phyloP scores from a whole-genome alignment of 2,329 filamentous ascomycete species.

The Thyridium curvatum region DNA sequence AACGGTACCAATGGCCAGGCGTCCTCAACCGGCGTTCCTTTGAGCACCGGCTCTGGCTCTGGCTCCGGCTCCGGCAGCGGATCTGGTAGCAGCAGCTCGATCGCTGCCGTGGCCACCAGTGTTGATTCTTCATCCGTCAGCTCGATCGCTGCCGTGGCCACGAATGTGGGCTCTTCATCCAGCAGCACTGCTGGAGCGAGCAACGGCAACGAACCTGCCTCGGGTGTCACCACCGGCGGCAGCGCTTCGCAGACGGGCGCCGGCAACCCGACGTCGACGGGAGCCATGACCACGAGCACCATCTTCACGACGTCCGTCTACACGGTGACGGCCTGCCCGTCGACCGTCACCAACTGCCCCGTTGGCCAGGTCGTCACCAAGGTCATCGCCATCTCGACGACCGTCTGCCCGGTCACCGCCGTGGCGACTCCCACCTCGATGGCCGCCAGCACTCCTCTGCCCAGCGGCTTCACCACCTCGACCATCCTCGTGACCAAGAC shows the following conservation, averaged over 20 bases:
- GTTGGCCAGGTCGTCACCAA: slow-evolving; percentile 15
- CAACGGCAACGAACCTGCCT: neutral
- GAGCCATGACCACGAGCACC: slow-evolving; percentile 8
- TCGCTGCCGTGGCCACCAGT: neutral
- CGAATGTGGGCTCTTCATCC: neutral
- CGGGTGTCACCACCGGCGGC: neutral
- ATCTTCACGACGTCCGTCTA: slow-evolving; percentile 15
- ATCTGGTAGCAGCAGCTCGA: neutral
- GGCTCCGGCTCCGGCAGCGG: neutral
- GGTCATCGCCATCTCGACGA: slow-evolving; percentile 27
- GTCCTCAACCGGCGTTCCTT: neutral
- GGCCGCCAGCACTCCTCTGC: slow-evolving; percentile 1
- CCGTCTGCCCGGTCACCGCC: slow-evolving; percentile 31
- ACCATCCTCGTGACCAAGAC: slow-evolving; percentile 14
- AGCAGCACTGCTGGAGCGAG: neutral
- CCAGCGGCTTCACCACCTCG: slow-evolving; percentile 7
- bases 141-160: neutral
- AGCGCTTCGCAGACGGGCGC: neutral
- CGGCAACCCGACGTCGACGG: neutral
- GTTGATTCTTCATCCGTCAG: neutral
- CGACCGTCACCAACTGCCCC: slow-evolving; percentile 19
- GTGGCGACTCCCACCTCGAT: slow-evolving; percentile 1
- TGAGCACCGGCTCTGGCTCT: neutral
- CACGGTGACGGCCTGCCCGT: slow-evolving; percentile 19
- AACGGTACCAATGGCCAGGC: neutral